A percentile compares a stretch with the other conserved stretches of the same genome.
These are phyloP conservation scores for Ganoderma leucocontextum DNA, from an alignment of 1,284 basidiomycete species.

Conservation along the genomic window DNA sequence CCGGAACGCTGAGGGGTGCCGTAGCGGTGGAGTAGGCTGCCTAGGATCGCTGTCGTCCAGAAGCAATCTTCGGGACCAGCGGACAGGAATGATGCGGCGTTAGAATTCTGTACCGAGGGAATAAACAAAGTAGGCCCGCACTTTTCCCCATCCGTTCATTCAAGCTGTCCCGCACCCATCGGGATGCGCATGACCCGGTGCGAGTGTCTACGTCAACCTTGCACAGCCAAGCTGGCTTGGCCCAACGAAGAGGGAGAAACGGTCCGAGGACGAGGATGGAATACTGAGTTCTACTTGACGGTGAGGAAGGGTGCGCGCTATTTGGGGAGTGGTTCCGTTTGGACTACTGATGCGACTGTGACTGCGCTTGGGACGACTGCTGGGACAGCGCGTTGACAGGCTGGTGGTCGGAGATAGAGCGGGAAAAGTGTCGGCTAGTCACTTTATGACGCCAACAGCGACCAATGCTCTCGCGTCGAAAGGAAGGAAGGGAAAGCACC, in stretches of 20 bases:
- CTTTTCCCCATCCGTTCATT: neutral
- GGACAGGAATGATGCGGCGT: constrained; percentile 30
- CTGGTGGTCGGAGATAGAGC: neutral
- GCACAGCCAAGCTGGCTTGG: constrained; percentile 16
- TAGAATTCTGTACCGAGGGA: constrained; percentile 27
- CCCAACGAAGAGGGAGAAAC: neutral
- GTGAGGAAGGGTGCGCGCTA: neutral
- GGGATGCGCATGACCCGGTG: constrained; percentile 11
- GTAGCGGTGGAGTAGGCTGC: neutral
- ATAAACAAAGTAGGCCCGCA: constrained; percentile 23
- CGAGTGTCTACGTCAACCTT: constrained; percentile 2
- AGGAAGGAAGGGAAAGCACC: neutral
- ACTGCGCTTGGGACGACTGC: neutral
- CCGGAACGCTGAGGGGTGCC: neutral
- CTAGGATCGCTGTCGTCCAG: neutral
- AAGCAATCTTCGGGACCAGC: constrained; percentile 10
- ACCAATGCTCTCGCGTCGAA: neutral
- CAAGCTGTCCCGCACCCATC: neutral
- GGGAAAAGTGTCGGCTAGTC: neutral
- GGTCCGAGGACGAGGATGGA: neutral
- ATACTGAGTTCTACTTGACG: neutral
- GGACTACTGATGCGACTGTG: neutral
- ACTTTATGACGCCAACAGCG: neutral
- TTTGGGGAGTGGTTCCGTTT: neutral
- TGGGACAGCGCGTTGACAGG: neutral